phyloP scores from a whole-genome alignment of 768 basidiomycete species.

The Melanogaster broomeanus region DNA sequence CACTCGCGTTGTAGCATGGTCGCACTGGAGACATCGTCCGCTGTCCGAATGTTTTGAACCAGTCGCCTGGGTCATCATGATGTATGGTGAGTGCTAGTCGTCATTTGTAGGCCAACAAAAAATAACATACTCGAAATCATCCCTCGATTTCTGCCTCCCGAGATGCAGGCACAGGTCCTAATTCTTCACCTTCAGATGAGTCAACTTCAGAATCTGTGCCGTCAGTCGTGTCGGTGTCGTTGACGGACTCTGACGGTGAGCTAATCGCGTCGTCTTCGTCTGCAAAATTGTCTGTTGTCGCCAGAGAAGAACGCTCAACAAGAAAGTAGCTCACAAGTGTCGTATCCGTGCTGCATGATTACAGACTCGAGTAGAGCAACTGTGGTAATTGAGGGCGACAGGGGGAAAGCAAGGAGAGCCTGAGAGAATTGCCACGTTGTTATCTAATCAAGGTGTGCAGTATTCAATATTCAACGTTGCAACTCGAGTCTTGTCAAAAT shows the following conservation, averaged over 20 bases:
- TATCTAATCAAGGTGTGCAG: neutral
- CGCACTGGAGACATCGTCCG: conserved; percentile 44
- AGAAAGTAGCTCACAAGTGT: conserved; percentile 18
- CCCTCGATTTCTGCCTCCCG: conserved; percentile 47
- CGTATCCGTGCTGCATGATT: conserved; percentile 14
- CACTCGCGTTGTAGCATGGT: conserved; percentile 65
- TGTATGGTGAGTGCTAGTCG: neutral
- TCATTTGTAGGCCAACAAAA: neutral
- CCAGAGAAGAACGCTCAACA: neutral
- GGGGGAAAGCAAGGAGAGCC: too few species aligned
- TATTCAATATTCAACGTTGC: too few species aligned
- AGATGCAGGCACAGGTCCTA: conserved; percentile 34
- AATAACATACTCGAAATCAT: conserved; percentile 53
- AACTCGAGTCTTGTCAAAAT: too few species aligned
- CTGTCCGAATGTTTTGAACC: conserved; percentile 61
- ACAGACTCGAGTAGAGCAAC: neutral
- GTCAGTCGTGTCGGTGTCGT: neutral
- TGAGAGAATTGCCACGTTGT: neutral
- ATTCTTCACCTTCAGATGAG: conserved; percentile 22
- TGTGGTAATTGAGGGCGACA: neutral
- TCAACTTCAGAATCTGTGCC: neutral
- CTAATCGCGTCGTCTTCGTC: neutral
- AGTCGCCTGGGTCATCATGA: conserved; percentile 52
- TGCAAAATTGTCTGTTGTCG: neutral
- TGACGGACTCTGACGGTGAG: conserved; percentile 1